A percentile compares a stretch with the other conserved stretches of the same genome.
Evolutionary conservation across 441 rosid species (phyloP).

Genomic region (Gossypium laxum): DNA sequence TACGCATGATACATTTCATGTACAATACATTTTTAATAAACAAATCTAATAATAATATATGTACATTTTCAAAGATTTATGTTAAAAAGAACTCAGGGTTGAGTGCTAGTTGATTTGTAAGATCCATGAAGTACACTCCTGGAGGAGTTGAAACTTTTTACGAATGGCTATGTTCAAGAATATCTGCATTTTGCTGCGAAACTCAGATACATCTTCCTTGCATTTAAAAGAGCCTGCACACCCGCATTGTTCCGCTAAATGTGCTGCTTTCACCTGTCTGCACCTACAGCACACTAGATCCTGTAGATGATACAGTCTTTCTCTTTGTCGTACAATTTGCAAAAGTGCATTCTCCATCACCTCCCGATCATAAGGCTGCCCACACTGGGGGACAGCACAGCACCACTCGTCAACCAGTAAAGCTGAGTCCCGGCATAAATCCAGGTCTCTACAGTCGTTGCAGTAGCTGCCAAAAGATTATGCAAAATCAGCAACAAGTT

Average conservation of each 20-base stretch:
- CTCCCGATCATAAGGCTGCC: conserved; percentile 71
- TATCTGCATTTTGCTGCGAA: conserved; percentile 55
- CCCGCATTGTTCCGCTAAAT: conserved; percentile 70
- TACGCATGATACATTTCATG: not conserved
- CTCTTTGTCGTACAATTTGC: conserved; percentile 75
- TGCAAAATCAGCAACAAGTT: conserved; percentile 10
- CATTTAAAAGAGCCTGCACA: conserved; percentile 74
- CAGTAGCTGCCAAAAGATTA: conserved; percentile 57
- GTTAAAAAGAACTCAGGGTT: not conserved
- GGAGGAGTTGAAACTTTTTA: conserved; percentile 60
- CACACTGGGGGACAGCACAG: conserved; percentile 76
- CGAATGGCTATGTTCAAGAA: conserved; percentile 56
- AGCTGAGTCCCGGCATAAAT: conserved; percentile 63
- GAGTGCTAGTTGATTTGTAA: conserved; percentile 25
- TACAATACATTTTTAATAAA: not conserved
- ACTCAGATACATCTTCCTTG: conserved; percentile 61
- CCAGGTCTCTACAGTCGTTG: conserved; percentile 88
- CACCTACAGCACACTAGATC: conserved; percentile 76
- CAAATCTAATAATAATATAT: not conserved
- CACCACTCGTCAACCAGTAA: conserved; percentile 69
- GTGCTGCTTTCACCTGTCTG: conserved; percentile 84
- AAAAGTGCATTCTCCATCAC: conserved; percentile 78
- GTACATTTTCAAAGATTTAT: not conserved
- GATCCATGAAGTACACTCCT: conserved; percentile 66
- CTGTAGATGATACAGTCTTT: conserved; percentile 71